Percentiles rank a stretch among this genome's conserved stretches.
phyloP scores from a whole-genome alignment of 345 rosid genomes.

The Crucihimalaya himalaica region DNA sequence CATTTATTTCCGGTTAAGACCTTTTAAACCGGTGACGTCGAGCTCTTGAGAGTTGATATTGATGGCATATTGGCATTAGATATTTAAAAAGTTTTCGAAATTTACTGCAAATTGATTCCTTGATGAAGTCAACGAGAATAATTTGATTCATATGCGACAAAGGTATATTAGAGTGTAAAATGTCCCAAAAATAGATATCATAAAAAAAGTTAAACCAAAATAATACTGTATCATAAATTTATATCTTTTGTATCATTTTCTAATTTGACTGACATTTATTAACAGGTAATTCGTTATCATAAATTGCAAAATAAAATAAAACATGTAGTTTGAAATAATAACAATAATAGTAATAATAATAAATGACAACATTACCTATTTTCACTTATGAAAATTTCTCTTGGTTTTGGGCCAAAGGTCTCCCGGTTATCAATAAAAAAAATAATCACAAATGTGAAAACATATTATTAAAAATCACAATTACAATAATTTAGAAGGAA shows the following conservation, averaged over 20 bases:
- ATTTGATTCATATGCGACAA: too few species aligned
- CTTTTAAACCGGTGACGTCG: background rate
- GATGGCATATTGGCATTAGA: background rate
- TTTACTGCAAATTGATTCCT: background rate
- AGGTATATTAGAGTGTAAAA: too few species aligned
- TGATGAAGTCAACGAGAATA: background rate
- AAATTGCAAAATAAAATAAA: background rate
- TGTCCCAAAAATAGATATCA: background rate
- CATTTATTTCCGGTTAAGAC: background rate
- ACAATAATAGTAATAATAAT: too few species aligned
- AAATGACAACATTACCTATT: too few species aligned
- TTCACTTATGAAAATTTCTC: background rate
- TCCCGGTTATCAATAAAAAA: background rate
- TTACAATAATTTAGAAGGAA: background rate
- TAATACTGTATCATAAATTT: background rate
- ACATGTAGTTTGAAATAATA: too few species aligned
- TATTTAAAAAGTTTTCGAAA: background rate
- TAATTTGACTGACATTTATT: too few species aligned
- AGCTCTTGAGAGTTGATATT: background rate
- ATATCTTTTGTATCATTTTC: too few species aligned
- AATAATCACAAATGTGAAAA: background rate
- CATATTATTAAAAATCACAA: background rate
- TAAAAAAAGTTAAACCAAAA: background rate
- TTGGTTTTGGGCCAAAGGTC: background rate
- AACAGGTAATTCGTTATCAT: background rate